phyloP scores from a whole-genome alignment of 768 basidiomycete species.

The Amanita exitialis region DNA sequence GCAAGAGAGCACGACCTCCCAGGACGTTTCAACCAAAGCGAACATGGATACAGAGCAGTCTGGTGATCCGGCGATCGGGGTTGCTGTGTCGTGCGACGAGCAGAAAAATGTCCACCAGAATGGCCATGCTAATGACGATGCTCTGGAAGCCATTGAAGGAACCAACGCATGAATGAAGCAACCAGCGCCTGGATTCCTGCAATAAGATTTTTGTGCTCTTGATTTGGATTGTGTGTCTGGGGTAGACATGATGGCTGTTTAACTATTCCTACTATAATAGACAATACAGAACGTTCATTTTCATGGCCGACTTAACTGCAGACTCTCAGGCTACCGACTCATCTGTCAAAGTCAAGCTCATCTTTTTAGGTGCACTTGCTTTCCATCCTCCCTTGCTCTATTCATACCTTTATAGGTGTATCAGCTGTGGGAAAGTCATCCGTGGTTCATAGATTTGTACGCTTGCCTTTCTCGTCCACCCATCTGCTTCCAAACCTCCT shows the following conservation, averaged over 20 bases:
- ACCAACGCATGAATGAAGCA: constrained; percentile 17
- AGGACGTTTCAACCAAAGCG: neutral
- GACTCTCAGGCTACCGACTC: constrained; percentile 73
- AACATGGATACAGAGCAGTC: neutral
- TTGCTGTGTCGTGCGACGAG: constrained; percentile 1
- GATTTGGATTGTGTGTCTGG: too few relatives aligned
- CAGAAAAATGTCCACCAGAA: neutral
- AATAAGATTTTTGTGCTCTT: too few relatives aligned
- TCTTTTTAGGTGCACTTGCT: constrained; percentile 64
- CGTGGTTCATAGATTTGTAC: constrained; percentile 92
- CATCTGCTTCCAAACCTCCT: constrained; percentile 8
- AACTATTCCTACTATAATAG: too few relatives aligned
- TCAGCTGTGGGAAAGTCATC: constrained; percentile 98
- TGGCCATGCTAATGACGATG: constrained; percentile 13
- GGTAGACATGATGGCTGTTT: too few relatives aligned
- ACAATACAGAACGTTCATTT: too few relatives aligned
- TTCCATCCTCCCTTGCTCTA: constrained; percentile 1
- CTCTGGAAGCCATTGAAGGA: neutral
- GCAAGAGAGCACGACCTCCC: neutral
- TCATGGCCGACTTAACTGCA: constrained; percentile 69
- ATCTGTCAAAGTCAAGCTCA: constrained; percentile 96
- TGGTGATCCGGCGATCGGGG: neutral
- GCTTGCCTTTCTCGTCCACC: constrained; percentile 8
- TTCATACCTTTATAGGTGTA: constrained; percentile 53
- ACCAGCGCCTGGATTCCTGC: constrained; percentile 24